Evolutionary conservation across 495 filamentous ascomycete genomes (phyloP).

Genomic region (Lentithecium fluviatile): DNA sequence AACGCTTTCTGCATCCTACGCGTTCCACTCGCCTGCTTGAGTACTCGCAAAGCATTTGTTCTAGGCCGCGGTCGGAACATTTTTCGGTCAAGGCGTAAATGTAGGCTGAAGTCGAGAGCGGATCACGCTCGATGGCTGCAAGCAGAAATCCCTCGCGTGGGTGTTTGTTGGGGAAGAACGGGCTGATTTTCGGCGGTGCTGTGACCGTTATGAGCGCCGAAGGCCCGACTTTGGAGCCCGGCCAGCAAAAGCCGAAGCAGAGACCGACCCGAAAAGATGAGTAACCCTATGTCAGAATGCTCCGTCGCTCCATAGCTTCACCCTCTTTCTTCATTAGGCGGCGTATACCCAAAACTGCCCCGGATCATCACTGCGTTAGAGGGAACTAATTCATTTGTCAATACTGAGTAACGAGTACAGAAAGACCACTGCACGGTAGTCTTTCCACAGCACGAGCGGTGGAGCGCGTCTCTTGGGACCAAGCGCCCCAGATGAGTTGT

Average conservation of each 20-base stretch:
- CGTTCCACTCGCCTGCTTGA: too few species aligned
- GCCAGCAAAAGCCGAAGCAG: not conserved
- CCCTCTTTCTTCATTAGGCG: not conserved
- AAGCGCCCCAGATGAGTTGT: constrained; percentile 9
- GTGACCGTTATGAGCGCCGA: not conserved
- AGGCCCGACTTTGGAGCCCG: not conserved
- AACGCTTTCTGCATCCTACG: too few species aligned
- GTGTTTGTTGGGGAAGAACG: too few species aligned
- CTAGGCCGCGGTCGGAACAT: too few species aligned
- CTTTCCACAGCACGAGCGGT: not conserved
- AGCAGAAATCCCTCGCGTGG: too few species aligned
- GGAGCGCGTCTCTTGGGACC: too few species aligned
- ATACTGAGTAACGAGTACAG: not conserved
- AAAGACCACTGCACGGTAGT: not conserved
- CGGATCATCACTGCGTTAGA: too few species aligned
- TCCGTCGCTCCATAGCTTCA: not conserved
- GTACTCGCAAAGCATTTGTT: too few species aligned
- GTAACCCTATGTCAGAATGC: not conserved
- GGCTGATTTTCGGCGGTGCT: too few species aligned
- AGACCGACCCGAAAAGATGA: not conserved
- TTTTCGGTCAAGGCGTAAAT: too few species aligned
- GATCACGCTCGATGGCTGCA: too few species aligned
- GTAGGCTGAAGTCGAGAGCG: too few species aligned
- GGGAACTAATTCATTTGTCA: not conserved
- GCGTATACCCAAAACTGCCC: not conserved